Evolutionary conservation across 2,329 filamentous ascomycete genomes (phyloP), one percentile per base, ranked within the genome.

Genomic region (Fusarium virguliforme): DNA sequence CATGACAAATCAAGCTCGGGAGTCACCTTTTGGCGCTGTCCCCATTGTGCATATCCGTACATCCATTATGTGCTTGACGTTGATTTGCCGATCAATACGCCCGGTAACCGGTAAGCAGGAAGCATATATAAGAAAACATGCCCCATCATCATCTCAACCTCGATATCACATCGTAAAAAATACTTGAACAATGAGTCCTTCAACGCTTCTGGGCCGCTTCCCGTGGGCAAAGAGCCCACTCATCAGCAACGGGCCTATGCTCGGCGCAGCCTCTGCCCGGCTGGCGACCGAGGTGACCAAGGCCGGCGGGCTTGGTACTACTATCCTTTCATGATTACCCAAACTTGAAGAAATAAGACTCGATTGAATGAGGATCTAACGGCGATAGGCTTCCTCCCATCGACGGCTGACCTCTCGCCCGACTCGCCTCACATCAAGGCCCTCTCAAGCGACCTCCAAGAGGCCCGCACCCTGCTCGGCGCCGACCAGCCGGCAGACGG

Each of bases 211-310:
- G 37, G 59, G 70, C 32, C 78, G 76, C 67, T 79, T 81, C 50
- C 76, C 78, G 1, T 80, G 78, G 76, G 66, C 65, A 24, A 67
- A 65, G 26, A 61, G 72, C 4, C 80, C 80, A 26, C 64, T 80
- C 60, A 75, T 81, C 61, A 77, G 68, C 69, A 83, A 79, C 68
- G 81, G 71, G 22, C 81, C 81, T 7, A 83, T 83, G 81, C 72
- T 79, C 30, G 76, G 77, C 18, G 76, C 68, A 28, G 80, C 76
- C 8, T 74, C 73, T 13, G 76, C 81, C n/a, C 72, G 68, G 7
- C 73, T 83, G 50, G 78, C 81, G n/a, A 72, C 76, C 13, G 79
- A 82, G 55, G 80, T 83, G 6, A 78, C 71, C 62, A 82, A 79
- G 51, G 81, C 81, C 18, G 81, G 80, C 10, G 81, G 81, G 7